Percentiles rank a stretch among this genome's conserved stretches.
These are phyloP conservation scores for Cryptococcus wingfieldii DNA, from an alignment of 1,284 basidiomycete species.

Conservation along the genomic window DNA sequence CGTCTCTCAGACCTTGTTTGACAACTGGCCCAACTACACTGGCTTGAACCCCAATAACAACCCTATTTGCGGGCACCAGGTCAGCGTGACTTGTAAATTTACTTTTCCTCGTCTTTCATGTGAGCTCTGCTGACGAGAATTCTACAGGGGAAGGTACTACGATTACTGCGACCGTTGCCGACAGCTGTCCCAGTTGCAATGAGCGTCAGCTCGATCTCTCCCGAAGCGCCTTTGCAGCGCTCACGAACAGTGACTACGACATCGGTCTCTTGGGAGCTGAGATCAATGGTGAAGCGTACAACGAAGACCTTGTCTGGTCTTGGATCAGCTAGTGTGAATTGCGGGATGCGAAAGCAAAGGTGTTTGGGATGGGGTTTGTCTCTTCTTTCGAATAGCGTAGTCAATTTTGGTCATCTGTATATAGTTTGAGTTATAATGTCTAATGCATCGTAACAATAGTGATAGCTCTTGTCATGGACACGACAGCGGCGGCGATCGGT, in stretches of 20 bases:
- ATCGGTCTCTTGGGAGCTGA: slow-evolving; percentile 28
- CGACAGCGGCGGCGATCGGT: not conserved
- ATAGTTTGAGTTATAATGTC: not conserved
- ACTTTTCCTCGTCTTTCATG: not conserved
- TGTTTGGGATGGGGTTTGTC: not conserved
- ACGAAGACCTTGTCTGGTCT: slow-evolving; percentile 32
- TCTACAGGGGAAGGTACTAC: slow-evolving; percentile 43
- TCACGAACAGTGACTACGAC: slow-evolving; percentile 37
- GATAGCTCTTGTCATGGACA: too few species aligned
- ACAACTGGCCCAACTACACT: slow-evolving; percentile 49
- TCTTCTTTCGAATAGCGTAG: not conserved
- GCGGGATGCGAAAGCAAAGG: not conserved
- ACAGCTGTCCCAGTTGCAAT: slow-evolving; percentile 52
- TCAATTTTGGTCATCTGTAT: not conserved
- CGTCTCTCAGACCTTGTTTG: slow-evolving; percentile 48
- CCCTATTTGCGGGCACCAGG: slow-evolving; percentile 52
- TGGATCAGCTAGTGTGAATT: slow-evolving; percentile 9
- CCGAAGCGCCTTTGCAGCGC: slow-evolving; percentile 47
- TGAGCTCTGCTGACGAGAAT: not conserved
- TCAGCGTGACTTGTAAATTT: slow-evolving; percentile 46
- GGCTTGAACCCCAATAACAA: slow-evolving; percentile 52
- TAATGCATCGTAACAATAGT: not conserved
- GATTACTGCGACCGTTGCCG: slow-evolving; percentile 49
- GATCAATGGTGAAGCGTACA: slow-evolving; percentile 28
- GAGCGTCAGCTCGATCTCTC: slow-evolving; percentile 51